Percentiles rank a stretch among this genome's conserved stretches.
Conservation (phyloP, 331 rosid genomes). For the Stylosanthes scabra region DNA sequence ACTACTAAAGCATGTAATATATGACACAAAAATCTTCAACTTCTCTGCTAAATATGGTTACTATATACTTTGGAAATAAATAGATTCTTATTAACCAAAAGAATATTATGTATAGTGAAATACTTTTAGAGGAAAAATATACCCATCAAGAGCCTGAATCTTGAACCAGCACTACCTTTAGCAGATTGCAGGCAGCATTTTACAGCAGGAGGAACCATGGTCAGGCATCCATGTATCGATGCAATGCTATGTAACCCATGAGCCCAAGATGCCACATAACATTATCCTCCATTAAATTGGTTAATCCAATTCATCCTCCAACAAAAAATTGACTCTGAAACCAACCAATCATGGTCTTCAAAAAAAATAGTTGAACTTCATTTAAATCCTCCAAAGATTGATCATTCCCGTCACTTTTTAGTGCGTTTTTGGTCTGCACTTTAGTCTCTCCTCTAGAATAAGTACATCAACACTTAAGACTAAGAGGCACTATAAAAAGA, state of each 20-base stretch:
- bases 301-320: not conserved
- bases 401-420: not conserved
- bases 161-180: not conserved
- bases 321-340: not conserved
- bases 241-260: constrained; percentile 1
- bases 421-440: not conserved
- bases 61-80: constrained; percentile 18
- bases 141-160: constrained; percentile 22
- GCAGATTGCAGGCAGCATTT: constrained; percentile 16
- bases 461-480: not conserved
- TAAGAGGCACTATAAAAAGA: not conserved
- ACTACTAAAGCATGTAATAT: not conserved
- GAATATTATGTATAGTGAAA: not conserved
- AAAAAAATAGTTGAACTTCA: not conserved
- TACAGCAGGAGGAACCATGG: not conserved
- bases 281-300: not conserved
- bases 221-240: constrained; percentile 1
- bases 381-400: not conserved
- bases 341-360: not conserved
- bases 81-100: not conserved
- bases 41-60: not conserved
- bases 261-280: not conserved
- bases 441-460: not conserved
- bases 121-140: constrained; percentile 10
- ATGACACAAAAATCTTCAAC: constrained; percentile 12